Conservation (phyloP, 805 yeast species). For the Starmerella gropengiesseri region DNA sequence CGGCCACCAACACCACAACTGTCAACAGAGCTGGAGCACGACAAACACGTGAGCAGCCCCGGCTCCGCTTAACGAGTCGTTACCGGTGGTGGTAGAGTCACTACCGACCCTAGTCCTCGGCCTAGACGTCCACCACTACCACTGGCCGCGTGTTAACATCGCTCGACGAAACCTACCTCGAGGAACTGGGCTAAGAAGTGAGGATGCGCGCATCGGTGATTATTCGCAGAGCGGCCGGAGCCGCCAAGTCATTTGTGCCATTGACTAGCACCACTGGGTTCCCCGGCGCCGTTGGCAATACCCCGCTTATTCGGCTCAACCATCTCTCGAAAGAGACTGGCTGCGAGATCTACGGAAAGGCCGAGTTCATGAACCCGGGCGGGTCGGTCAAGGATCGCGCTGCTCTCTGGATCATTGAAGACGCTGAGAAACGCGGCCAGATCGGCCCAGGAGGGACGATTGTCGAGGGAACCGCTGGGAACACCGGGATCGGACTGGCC, state of each 20-base stretch:
- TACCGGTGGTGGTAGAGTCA: too few relatives aligned
- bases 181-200: not conserved
- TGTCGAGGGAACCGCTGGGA: constrained; percentile 91
- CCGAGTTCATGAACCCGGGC: constrained; percentile 89
- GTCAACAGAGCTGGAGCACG: too few relatives aligned
- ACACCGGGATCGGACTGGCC: constrained; percentile 90
- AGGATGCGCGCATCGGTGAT: constrained; percentile 10
- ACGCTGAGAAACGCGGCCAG: constrained; percentile 55
- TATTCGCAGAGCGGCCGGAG: constrained; percentile 11
- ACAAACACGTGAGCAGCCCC: too few relatives aligned
- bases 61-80: not conserved
- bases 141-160: too few relatives aligned
- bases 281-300: constrained; percentile 82
- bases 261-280: constrained; percentile 57
- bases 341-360: constrained; percentile 75
- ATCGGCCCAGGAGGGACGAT: constrained; percentile 71
- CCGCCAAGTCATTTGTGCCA: constrained; percentile 44
- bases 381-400: constrained; percentile 90
- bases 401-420: constrained; percentile 62
- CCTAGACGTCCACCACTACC: too few relatives aligned
- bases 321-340: constrained; percentile 48
- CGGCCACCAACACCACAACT: not conserved
- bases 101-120: too few relatives aligned
- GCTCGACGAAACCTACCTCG: too few relatives aligned
- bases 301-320: constrained; percentile 64